Evolutionary conservation across 23 red algal species (phyloP), one percentile per base, ranked within the genome.

Genomic region (Gracilariopsis chorda): DNA sequence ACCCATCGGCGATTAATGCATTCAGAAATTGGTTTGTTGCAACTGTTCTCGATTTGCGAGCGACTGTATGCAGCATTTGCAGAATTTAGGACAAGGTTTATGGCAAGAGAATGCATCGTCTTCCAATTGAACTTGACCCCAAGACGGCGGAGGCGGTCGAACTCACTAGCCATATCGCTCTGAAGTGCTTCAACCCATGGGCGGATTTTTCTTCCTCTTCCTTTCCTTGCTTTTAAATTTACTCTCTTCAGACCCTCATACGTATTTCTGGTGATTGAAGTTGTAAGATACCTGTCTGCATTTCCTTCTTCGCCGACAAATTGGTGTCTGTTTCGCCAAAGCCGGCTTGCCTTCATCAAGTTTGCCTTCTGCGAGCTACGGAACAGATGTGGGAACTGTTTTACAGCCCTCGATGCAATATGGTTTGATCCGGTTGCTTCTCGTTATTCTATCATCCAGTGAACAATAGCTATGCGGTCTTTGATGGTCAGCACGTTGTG

Each of bases 131-230:
- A 85, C 30, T 68, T 68, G 25, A 70, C 81, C 6, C 81, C 81
- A 25, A 85, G 7, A 12, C 51, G 42, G 3, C 57, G 58, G 7
- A 85, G 47, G 23, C 55, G 57, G 37, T 85, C 81, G 45, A 85
- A 85, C 53, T 85, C 46, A 5, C 17, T 13, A 19, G 24, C 16
- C 45, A 85, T 37, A 69, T 85, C 81, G 4, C 9, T 4, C 17
- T 85, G 81, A 13, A 85, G 56, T 5, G 47, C 62, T 35, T 46
- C 6, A 9, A 85, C 81, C 81, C 59, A 85, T 27, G 58, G 16
- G 4, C 35, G 7, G 0, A 43, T 21, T 43, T 85, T 85, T 8
- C 56, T 1, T 0, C 81, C 81, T 7, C 81, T 55, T n/a, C n/a
- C n/a, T n/a, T n/a, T n/a, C n/a, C n/a, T n/a, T 6, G 59, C 81